A percentile compares a stretch with the other conserved stretches of the same genome.
Evolutionary conservation across 208 protist species (phyloP).

Genomic region (Leishmania arabica): DNA sequence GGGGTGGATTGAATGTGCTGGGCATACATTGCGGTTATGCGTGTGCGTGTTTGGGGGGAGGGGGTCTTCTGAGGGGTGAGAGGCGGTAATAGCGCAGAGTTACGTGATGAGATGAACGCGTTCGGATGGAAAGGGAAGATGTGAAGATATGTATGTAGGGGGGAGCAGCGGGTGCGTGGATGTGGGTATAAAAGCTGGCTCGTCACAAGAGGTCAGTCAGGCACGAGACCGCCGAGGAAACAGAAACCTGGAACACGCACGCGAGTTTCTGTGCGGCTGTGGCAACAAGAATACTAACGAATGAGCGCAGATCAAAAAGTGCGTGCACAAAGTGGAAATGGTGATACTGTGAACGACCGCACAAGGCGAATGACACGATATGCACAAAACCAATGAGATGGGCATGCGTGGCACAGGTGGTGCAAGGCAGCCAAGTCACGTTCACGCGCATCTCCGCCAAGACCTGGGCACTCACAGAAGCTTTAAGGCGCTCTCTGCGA

Average conservation of each 20-base stretch:
- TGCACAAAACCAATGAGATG: neutral
- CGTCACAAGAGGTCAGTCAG: neutral
- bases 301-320: neutral
- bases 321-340: neutral
- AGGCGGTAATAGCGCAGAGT: neutral
- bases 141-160: neutral
- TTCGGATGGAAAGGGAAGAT: neutral
- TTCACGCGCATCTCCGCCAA: neutral
- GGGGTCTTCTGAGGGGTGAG: neutral
- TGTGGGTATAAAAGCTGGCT: neutral
- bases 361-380: neutral
- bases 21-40: conserved; percentile 30
- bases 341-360: neutral
- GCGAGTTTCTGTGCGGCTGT: conserved; percentile 3
- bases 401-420: neutral
- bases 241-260: neutral
- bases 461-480: neutral
- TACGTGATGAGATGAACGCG: neutral
- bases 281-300: neutral
- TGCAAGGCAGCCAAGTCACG: neutral
- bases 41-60: neutral
- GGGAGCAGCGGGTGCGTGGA: neutral
- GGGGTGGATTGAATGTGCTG: conserved; percentile 22
- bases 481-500: neutral
- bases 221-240: neutral